Evolutionary conservation across 345 rosid species (phyloP), one percentile per base, ranked within the genome.

Genomic region (Murraya paniculata): DNA sequence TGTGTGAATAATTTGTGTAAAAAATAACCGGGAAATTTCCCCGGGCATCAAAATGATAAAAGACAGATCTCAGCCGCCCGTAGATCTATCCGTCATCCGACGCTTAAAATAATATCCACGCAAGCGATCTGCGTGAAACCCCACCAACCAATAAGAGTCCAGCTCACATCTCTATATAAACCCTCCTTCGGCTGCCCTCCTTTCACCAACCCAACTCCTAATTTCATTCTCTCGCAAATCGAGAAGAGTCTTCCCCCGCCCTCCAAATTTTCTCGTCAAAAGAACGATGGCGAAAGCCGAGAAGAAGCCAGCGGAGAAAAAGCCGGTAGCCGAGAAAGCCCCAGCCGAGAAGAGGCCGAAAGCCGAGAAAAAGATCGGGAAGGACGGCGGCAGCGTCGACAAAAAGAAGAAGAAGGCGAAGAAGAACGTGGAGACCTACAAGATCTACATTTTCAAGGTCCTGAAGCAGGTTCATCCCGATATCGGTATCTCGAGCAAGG

Each of bases 371-470:
- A 91, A 88, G 81, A 84, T 91, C 62, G 5, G 87, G 0, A 88
- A 89, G 57, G 90, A 88, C 11, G 84, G 88, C 67, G 87, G 85
- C 57, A 82, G 88, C 70, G 87, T 84, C 57, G 85, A 85, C 8
- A 91, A 88, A 82, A 91, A 87, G 83, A 88, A 83, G 84, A 88
- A 85, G 90, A 87, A 64, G 71, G 16, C 36, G 24, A 89, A 91
- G 88, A 91, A 88, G 89, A 88, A 87, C 85, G 66, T 21, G 5
- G 92, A 90, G 86, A 89, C 94, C 0, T 90, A 90, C 82, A 90
- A 89, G 89, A 91, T 91, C 80, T 91, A 90, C 80, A 88, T 90
- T 57, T 90, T 90, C 84, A 90, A 90, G 86, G 90, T 90, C 19
- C 69, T 89, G 71, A 89, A 89, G 68, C 93, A 89, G 82, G 91